A percentile compares a stretch with the other conserved stretches of the same genome.
Conservation (phyloP, 805 yeast species). For the Candida ortonii region DNA sequence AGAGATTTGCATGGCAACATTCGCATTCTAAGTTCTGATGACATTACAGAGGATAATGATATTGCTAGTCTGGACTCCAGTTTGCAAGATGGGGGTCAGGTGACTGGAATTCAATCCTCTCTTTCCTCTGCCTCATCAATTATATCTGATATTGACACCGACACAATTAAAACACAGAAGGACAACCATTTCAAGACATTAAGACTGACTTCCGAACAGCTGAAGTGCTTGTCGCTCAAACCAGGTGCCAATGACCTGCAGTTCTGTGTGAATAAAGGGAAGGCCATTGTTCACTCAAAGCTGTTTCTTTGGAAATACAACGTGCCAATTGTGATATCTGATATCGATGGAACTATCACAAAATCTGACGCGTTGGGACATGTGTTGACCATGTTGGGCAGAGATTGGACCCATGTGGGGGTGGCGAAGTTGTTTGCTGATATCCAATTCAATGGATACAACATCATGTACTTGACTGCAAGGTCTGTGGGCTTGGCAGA, state of each 20-base stretch:
- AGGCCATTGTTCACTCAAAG: slow-evolving; percentile 69
- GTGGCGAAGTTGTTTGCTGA: slow-evolving; percentile 92
- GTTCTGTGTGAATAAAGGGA: slow-evolving; percentile 81
- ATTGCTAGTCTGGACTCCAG: slow-evolving; percentile 13
- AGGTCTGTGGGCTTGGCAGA: slow-evolving; percentile 96
- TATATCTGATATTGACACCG: slow-evolving; percentile 25
- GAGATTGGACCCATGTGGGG: slow-evolving; percentile 98
- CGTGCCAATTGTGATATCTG: slow-evolving; percentile 91
- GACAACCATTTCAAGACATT: slow-evolving; percentile 73
- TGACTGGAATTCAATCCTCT: slow-evolving; percentile 16
- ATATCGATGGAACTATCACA: slow-evolving; percentile 97
- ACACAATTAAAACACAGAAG: slow-evolving; percentile 21
- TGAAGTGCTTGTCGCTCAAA: slow-evolving; percentile 66
- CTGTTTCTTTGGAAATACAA: slow-evolving; percentile 80
- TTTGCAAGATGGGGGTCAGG: slow-evolving; percentile 3
- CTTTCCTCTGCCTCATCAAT: slow-evolving; percentile 24
- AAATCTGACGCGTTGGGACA: slow-evolving; percentile 98
- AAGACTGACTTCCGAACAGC: slow-evolving; percentile 86
- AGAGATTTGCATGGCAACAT: slow-evolving; percentile 69
- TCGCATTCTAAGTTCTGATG: slow-evolving; percentile 41
- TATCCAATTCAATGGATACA: slow-evolving; percentile 82
- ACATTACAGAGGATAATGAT: slow-evolving; percentile 19
- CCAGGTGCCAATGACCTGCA: slow-evolving; percentile 76
- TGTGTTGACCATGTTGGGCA: slow-evolving; percentile 86
- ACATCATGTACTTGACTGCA: slow-evolving; percentile 90